Conservation (phyloP, 169 alveolate genomes). For the Babesia ovata region DNA sequence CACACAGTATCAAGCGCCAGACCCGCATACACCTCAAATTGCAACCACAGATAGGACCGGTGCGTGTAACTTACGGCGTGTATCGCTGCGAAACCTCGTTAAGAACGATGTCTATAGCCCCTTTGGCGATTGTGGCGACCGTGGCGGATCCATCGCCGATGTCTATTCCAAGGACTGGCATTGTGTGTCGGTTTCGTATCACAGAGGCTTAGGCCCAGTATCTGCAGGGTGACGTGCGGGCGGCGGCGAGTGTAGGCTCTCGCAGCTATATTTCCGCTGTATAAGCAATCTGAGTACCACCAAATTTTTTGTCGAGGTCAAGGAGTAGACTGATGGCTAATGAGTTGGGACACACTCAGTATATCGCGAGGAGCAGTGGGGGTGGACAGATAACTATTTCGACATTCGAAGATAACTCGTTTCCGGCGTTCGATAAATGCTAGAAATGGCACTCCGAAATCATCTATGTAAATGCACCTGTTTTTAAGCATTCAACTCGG, state of each 20-base stretch:
- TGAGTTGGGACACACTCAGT: slow-evolving; percentile 8
- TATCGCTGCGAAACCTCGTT: slow-evolving; percentile 93
- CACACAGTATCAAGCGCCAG: neutral
- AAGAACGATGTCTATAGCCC: slow-evolving; percentile 93
- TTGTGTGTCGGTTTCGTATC: slow-evolving; percentile 18
- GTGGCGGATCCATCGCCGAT: slow-evolving; percentile 94
- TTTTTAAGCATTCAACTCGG: too few relatives aligned
- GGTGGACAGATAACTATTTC: slow-evolving; percentile 35
- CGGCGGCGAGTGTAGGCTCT: neutral
- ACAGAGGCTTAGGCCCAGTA: neutral
- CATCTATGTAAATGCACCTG: too few relatives aligned
- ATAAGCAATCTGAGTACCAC: neutral
- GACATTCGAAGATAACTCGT: neutral
- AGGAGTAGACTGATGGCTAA: neutral
- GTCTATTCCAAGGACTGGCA: slow-evolving; percentile 95
- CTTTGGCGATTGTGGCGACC: slow-evolving; percentile 92
- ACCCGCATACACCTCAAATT: neutral
- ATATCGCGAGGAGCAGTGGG: slow-evolving; percentile 19
- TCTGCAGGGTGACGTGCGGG: slow-evolving; percentile 7
- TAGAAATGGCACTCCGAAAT: too few relatives aligned
- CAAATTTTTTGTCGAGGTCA: neutral
- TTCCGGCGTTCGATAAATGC: too few relatives aligned
- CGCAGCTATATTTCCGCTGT: neutral
- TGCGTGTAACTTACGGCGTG: slow-evolving; percentile 85
- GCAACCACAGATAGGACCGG: slow-evolving; percentile 3